Percentiles rank a stretch among this genome's conserved stretches.
Conservation (phyloP, 1,284 basidiomycete species). For the Cronartium quercuum region DNA sequence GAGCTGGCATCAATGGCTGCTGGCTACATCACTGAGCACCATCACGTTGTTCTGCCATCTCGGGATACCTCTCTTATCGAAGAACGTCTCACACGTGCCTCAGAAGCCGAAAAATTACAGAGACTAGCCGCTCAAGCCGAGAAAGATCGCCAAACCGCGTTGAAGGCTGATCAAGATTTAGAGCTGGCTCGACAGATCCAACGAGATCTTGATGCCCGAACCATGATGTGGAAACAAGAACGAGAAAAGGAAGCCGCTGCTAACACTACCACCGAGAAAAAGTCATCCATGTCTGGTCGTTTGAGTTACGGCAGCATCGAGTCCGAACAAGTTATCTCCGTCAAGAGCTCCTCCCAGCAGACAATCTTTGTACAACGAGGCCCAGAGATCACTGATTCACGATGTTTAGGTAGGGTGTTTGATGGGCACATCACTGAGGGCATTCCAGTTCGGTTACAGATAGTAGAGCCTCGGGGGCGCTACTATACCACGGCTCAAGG, state of each 20-base stretch:
- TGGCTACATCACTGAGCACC: slow-evolving; percentile 29
- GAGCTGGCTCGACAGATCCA: slow-evolving; percentile 34
- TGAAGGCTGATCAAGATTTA: slow-evolving; percentile 28
- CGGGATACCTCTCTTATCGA: slow-evolving; percentile 10
- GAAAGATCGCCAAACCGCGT: slow-evolving; percentile 7
- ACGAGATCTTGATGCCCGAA: slow-evolving; percentile 13
- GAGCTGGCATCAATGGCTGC: slow-evolving; percentile 44
- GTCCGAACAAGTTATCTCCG: too few species aligned
- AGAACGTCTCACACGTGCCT: slow-evolving; percentile 19
- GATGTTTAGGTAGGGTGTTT: slow-evolving; percentile 4
- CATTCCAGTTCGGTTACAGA: not conserved
- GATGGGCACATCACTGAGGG: slow-evolving; percentile 9
- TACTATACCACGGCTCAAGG: slow-evolving; percentile 16
- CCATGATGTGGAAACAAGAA: slow-evolving; percentile 15
- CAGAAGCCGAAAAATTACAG: slow-evolving; percentile 23
- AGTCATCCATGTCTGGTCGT: not conserved
- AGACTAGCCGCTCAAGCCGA: slow-evolving; percentile 20
- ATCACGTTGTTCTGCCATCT: not conserved
- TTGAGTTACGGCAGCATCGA: slow-evolving; percentile 3
- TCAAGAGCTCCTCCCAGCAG: too few species aligned
- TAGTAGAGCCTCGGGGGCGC: slow-evolving; percentile 22
- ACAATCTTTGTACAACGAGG: slow-evolving; percentile 15
- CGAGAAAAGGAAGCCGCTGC: slow-evolving; percentile 3
- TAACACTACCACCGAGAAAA: slow-evolving; percentile 1
- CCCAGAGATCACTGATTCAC: slow-evolving; percentile 13